These are phyloP conservation scores for Blastomyces gilchristii DNA, from an alignment of 2,329 filamentous ascomycete genomes.

Conservation along the genomic window DNA sequence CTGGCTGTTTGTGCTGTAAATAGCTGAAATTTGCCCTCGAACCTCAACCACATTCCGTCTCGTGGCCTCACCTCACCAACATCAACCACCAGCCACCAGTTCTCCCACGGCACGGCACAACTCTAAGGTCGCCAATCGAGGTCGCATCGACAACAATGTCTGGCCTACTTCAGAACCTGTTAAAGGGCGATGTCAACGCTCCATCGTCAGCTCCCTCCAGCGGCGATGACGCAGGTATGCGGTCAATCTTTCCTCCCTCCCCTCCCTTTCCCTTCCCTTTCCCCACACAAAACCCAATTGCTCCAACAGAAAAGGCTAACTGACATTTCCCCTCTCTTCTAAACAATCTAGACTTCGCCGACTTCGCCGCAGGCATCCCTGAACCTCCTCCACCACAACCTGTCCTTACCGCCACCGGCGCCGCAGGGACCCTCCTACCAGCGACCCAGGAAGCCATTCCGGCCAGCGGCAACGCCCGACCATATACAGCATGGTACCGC, in stretches of 20 bases:
- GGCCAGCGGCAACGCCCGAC: constrained; percentile 44
- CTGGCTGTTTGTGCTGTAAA: not conserved
- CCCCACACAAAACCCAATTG: not conserved
- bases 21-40: not conserved
- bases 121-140: constrained; percentile 2
- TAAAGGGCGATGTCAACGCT: constrained; percentile 18
- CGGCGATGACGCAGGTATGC: constrained; percentile 19
- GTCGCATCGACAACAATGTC: constrained; percentile 12
- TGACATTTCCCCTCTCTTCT: constrained; percentile 9
- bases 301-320: not conserved
- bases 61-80: not conserved
- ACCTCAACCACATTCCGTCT: not conserved
- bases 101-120: not conserved
- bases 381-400: constrained; percentile 49
- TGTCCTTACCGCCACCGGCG: constrained; percentile 11
- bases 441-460: constrained; percentile 13
- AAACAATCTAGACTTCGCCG: constrained; percentile 95
- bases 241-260: not conserved
- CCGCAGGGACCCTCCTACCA: constrained; percentile 27
- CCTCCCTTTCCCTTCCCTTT: not conserved
- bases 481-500: constrained; percentile 94
- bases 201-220: constrained; percentile 14
- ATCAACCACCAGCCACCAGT: not conserved
- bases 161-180: constrained; percentile 20
- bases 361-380: constrained; percentile 64